phyloP scores from a whole-genome alignment of 2,329 filamentous ascomycete species.

The Alternaria sp. region DNA sequence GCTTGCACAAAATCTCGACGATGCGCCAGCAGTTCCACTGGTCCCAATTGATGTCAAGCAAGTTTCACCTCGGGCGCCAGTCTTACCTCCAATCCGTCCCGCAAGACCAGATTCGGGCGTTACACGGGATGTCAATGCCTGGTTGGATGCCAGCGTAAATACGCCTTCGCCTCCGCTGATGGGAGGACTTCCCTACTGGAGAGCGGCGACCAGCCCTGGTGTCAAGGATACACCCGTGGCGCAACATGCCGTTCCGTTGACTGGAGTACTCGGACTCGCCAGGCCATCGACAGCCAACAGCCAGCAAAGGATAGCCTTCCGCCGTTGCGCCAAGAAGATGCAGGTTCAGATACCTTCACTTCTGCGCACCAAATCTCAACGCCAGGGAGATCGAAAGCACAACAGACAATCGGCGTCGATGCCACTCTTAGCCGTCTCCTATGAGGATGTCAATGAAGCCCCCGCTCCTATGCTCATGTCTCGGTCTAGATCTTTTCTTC shows the following conservation, averaged over 20 bases:
- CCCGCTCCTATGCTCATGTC: constrained; percentile 13
- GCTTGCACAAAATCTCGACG: neutral
- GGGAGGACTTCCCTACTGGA: constrained; percentile 47
- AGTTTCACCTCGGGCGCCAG: constrained; percentile 14
- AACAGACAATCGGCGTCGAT: constrained; percentile 38
- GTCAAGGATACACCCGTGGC: constrained; percentile 18
- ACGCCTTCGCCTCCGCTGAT: constrained; percentile 42
- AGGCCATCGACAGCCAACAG: constrained; percentile 28
- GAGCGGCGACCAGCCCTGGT: constrained; percentile 22
- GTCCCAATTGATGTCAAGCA: constrained; percentile 19
- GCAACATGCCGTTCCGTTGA: constrained; percentile 42
- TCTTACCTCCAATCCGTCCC: constrained; percentile 30
- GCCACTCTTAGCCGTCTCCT: constrained; percentile 30
- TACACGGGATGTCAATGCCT: constrained; percentile 41
- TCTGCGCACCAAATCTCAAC: constrained; percentile 28
- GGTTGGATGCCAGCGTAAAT: constrained; percentile 42
- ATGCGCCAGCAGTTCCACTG: constrained; percentile 7
- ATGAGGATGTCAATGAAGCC: constrained; percentile 19
- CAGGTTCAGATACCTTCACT: constrained; percentile 43
- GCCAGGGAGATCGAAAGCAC: constrained; percentile 19
- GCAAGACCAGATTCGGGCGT: constrained; percentile 36
- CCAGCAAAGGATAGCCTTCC: constrained; percentile 35
- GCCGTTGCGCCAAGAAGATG: constrained; percentile 38
- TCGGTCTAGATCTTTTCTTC: constrained; percentile 19
- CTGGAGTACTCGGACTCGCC: constrained; percentile 13